Evolutionary conservation across 2,329 filamentous ascomycete species (phyloP), one percentile per base, ranked within the genome.

Genomic region (Xylaria sp.): DNA sequence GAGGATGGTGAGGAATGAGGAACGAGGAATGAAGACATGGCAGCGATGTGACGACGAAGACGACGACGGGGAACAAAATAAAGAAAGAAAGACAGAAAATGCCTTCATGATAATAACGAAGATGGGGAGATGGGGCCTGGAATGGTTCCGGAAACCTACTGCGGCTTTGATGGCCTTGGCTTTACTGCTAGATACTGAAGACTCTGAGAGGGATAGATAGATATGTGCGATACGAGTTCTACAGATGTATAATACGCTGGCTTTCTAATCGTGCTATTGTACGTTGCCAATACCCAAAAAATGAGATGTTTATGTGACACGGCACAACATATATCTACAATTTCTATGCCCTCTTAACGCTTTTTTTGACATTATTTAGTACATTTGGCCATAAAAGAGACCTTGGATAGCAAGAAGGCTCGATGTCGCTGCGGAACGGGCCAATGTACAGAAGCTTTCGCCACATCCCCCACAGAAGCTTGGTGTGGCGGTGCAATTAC

Each of bases 1-100:
- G 75, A 71, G 0, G 74, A 76, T 65, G 70, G 79, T 63, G 72
- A 75, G 66, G 71, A 76, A 58, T 57, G 49, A 71, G n/a, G n/a
- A n/a, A n/a, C n/a, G n/a, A 36, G 50, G 6, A 39, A 27, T 49
- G 57, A 61, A 36, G 39, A 20, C 17, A 51, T 29, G 39, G 57
- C 1, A 49, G 9, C 7, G 44, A 45, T 44, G 25, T 27, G 27
- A 58, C 17, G 38, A 20, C 9, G 31, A 9, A 1, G 17, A 2
- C 20, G 29, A 44, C n/a, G n/a, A n/a, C n/a, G 7, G 3, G 7
- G 45, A 33, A 49, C 29, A 3, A 50, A 11, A 17, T 3, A 10
- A 10, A n/a, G 7, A 20, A 27, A 11, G 15, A 22, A 17, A 51
- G 29, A 9, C 3, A 13, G n/a, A 20, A 36, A 20, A 44, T 33